These are phyloP conservation scores for Diutina neorugosa DNA, from an alignment of 1,139 yeast genomes.

Conservation along the genomic window DNA sequence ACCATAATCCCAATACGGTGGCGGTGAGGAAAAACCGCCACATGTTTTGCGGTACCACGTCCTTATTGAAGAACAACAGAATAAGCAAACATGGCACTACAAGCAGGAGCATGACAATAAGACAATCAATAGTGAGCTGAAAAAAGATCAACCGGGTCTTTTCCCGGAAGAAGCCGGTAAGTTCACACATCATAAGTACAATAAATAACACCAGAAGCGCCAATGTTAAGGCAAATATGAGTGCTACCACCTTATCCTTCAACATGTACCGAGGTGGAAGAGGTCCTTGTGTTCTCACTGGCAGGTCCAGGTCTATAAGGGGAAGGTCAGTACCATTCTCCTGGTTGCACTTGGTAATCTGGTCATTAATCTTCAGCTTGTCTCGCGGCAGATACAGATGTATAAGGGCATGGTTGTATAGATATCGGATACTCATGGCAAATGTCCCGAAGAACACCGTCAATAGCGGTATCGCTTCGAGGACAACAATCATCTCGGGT, in stretches of 20 bases:
- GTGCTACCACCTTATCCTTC: constrained; percentile 12
- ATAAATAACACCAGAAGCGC: constrained; percentile 23
- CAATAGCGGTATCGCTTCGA: constrained; percentile 9
- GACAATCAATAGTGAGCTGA: constrained; percentile 19
- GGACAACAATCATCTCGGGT: not conserved
- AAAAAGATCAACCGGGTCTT: constrained; percentile 17
- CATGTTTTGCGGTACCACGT: constrained; percentile 9
- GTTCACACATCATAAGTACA: constrained; percentile 27
- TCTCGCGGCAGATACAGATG: constrained; percentile 8
- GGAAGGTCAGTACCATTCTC: constrained; percentile 11
- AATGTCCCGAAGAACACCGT: constrained; percentile 8
- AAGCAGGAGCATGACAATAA: constrained; percentile 21
- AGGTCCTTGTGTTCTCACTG: constrained; percentile 10
- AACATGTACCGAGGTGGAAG: constrained; percentile 3
- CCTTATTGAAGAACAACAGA: constrained; percentile 18
- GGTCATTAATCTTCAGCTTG: constrained; percentile 14
- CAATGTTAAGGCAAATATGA: constrained; percentile 18
- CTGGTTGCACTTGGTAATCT: constrained; percentile 10
- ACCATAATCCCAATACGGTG: constrained; percentile 19
- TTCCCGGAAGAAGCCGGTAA: constrained; percentile 15
- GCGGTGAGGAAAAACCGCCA: constrained; percentile 8
- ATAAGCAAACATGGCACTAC: constrained; percentile 24
- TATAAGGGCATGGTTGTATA: constrained; percentile 17
- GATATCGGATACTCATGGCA: constrained; percentile 13
- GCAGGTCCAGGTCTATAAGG: constrained; percentile 11